phyloP scores from a whole-genome alignment of 106 monocot species.

The Narthecium ossifragum region DNA sequence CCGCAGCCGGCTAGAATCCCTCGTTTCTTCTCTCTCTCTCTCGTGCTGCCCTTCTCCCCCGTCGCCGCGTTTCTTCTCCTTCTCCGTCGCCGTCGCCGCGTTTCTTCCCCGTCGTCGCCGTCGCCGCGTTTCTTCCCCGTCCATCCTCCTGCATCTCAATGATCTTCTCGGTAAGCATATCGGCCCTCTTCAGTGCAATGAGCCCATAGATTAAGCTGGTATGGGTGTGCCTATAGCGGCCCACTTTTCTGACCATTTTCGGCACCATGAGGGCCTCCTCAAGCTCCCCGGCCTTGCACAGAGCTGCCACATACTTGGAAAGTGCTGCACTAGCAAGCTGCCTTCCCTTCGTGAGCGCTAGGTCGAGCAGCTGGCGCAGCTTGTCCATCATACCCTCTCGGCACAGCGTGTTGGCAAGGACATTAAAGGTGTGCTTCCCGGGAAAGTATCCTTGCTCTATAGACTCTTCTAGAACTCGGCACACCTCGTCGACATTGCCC shows the following conservation, averaged over 20 bases:
- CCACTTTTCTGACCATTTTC: constrained; percentile 19
- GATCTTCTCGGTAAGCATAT: constrained; percentile 45
- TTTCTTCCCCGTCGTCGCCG: no score
- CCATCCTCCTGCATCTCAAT: constrained; percentile 85
- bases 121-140: no score
- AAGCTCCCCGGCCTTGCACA: constrained; percentile 52
- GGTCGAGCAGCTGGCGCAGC: constrained; percentile 53
- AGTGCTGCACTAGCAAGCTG: constrained; percentile 21
- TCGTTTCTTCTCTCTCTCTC: no score
- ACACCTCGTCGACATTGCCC: constrained; percentile 43
- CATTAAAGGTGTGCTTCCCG: constrained; percentile 40
- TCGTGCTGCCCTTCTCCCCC: no score
- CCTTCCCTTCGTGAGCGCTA: constrained; percentile 36
- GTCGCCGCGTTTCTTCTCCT: no score
- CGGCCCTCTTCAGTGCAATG: constrained; percentile 34
- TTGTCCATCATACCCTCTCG: constrained; percentile 54
- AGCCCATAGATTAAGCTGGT: constrained; percentile 57
- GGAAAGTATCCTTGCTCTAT: constrained; percentile 69
- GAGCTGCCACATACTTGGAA: constrained; percentile 43
- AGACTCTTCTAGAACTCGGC: constrained; percentile 50
- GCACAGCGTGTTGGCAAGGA: constrained; percentile 43
- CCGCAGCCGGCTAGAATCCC: no score
- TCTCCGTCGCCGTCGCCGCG: no score
- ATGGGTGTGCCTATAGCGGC: constrained; percentile 32
- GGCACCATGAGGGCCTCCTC: constrained; percentile 52